Percentiles rank a stretch among this genome's conserved stretches.
Evolutionary conservation across 495 filamentous ascomycete species (phyloP).

Genomic region (Xylaria curta): DNA sequence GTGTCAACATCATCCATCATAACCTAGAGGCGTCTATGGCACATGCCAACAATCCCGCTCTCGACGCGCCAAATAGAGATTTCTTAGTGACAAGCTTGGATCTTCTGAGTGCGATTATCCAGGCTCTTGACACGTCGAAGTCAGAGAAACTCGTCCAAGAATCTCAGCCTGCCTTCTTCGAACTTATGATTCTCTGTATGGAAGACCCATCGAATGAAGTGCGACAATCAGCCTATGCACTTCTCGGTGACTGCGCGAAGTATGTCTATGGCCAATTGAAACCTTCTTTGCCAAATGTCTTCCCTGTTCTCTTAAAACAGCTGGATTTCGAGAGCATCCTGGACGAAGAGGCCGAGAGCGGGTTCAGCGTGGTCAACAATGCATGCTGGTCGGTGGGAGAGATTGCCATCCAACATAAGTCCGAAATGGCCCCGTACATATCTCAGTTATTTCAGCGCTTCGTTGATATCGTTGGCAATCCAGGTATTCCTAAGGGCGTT

Average conservation of each 20-base stretch:
- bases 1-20: constrained; percentile 86
- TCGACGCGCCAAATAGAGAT: constrained; percentile 93
- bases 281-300: constrained; percentile 70
- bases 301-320: constrained; percentile 83
- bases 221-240: constrained; percentile 92
- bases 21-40: constrained; percentile 80
- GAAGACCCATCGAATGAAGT: constrained; percentile 91
- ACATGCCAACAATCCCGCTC: constrained; percentile 63
- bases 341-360: constrained; percentile 75
- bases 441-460: constrained; percentile 77
- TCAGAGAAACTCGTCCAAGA: constrained; percentile 75
- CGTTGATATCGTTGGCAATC: constrained; percentile 77
- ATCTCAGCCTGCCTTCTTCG: constrained; percentile 84
- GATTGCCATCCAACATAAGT: constrained; percentile 81
- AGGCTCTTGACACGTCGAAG: constrained; percentile 79
- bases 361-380: constrained; percentile 95
- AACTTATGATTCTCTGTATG: constrained; percentile 90
- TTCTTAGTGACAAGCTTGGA: constrained; percentile 97
- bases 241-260: constrained; percentile 95
- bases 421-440: constrained; percentile 75
- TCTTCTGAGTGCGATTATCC: constrained; percentile 90
- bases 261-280: constrained; percentile 88
- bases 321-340: constrained; percentile 79
- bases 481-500: constrained; percentile 86
- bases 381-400: constrained; percentile 98